A percentile compares a stretch with the other conserved stretches of the same genome.
Conservation (phyloP, 1,284 basidiomycete species). For the Melampsora occidentalis region DNA sequence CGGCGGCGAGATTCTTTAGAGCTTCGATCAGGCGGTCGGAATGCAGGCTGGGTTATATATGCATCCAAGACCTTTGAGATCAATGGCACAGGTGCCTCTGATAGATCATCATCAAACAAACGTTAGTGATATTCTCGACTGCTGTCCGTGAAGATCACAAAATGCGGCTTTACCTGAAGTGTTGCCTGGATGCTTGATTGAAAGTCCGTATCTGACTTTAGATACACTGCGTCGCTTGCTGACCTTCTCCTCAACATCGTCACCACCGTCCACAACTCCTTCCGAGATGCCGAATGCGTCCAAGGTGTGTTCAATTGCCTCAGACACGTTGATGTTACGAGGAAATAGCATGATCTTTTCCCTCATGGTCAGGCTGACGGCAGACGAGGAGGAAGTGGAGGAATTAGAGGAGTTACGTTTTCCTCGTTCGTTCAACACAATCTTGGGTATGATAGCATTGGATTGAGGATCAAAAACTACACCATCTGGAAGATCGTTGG, state of each 20-base stretch:
- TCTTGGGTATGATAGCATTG: conserved; percentile 80
- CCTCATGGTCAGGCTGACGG: conserved; percentile 60
- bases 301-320: conserved; percentile 86
- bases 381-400: conserved; percentile 58
- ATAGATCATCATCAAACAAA: not conserved
- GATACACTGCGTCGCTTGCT: conserved; percentile 72
- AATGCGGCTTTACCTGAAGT: conserved; percentile 5
- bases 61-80: conserved; percentile 80
- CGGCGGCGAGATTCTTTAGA: conserved; percentile 71
- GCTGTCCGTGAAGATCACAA: conserved; percentile 41
- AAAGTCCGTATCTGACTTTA: conserved; percentile 75
- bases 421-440: conserved; percentile 48
- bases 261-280: conserved; percentile 93
- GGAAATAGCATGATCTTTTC: conserved; percentile 81
- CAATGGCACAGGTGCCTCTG: conserved; percentile 72
- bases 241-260: conserved; percentile 89
- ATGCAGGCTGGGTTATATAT: conserved; percentile 70
- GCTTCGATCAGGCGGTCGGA: conserved; percentile 64
- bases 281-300: conserved; percentile 90
- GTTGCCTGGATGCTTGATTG: conserved; percentile 54
- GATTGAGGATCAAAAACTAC: conserved; percentile 87
- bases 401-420: conserved; percentile 59
- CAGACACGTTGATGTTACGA: conserved; percentile 89
- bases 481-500: conserved; percentile 85
- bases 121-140: conserved; percentile 46